Evolutionary conservation across 345 rosid species (phyloP), one percentile per base, ranked within the genome.

Genomic region (Adansonia digitata): DNA sequence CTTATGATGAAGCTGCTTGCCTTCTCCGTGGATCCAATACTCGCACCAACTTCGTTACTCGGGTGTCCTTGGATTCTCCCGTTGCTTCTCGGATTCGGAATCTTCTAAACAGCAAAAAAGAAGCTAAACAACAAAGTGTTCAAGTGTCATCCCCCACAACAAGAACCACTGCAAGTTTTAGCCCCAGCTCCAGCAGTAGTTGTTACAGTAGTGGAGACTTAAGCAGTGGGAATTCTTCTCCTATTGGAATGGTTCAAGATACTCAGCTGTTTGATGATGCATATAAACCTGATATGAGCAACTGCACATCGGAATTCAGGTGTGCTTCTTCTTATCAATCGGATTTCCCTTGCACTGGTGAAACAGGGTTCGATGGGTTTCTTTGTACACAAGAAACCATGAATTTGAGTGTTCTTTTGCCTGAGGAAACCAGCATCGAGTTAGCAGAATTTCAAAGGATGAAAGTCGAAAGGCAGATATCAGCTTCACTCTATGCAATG

Each of bases 11-110:
- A 83, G 95, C 95, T 60, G 95, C 92, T 10, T 87, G 91, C 73
- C 95, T 90, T 75, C 92, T 90, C 18, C 90, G 95, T 0, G 95
- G 95, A 69, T 82, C 95, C 14, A 87, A 90, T 42, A 88, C 95
- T 46, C 88, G 95, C 10, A 90, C 95, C 75, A 90, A 90, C 82
- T 90, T 90, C 81, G 72, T 75, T 27, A 85, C 91, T 53, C 87
- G 69, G 17, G 85, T 84, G 2, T 83, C 87, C 71, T 53, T 75
- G 17, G 90, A 90, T 77, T 90, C 95, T 24, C 89, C 90, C 42
- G 86, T 88, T 15, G 95, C 95, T 69, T 84, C 85, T 15, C 83
- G 94, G 75, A 90, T 88, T 45, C 75, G 80, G 12, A 83, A 74
- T 74, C 92, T 90, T 4, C 89, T 88, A 26, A 80, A 87, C 77